phyloP scores from a whole-genome alignment of 345 rosid species.

The Pugionium dolabratum region DNA sequence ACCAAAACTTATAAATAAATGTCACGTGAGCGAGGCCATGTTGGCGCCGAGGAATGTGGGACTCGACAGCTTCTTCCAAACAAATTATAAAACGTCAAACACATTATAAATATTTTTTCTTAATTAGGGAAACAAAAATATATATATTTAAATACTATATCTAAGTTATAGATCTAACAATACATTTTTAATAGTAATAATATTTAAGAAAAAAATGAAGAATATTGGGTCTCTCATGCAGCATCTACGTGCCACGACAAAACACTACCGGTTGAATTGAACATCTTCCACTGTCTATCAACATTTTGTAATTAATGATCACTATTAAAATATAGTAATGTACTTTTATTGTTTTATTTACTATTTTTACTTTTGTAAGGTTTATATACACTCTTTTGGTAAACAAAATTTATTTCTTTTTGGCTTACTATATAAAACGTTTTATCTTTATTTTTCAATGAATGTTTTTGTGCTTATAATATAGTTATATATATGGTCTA shows the following conservation, averaged over 20 bases:
- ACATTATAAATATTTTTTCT: not conserved
- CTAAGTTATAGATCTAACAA: constrained; percentile 14
- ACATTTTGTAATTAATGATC: constrained; percentile 34
- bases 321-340: constrained; percentile 6
- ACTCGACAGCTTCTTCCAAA: constrained; percentile 45
- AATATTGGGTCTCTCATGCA: constrained; percentile 49
- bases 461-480: too few species aligned
- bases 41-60: constrained; percentile 82
- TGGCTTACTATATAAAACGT: not conserved
- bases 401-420: constrained; percentile 21
- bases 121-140: not conserved
- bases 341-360: constrained; percentile 3
- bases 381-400: not conserved
- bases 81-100: constrained; percentile 30
- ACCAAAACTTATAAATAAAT: constrained; percentile 7
- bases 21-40: constrained; percentile 67
- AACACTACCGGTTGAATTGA: constrained; percentile 52
- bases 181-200: not conserved
- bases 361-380: not conserved
- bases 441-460: too few species aligned
- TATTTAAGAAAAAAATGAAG: constrained; percentile 38
- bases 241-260: constrained; percentile 52
- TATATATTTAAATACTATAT: not conserved
- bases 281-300: constrained; percentile 25
- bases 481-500: too few species aligned